Base-by-base conservation (phyloP, 2,329 filamentous ascomycete genomes). In the Ascochyta koolunga region DNA sequence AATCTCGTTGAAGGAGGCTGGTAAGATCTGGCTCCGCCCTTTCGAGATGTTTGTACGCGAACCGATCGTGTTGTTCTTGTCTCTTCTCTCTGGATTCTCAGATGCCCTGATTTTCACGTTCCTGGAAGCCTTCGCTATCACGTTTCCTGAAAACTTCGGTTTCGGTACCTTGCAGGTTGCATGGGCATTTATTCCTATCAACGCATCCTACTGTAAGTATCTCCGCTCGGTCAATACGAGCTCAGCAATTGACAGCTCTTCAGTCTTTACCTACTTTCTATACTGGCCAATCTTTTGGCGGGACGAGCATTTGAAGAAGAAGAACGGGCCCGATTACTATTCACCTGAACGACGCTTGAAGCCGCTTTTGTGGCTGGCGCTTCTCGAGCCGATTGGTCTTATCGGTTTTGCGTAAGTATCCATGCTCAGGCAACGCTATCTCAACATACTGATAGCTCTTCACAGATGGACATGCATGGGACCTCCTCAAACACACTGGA, bases 51-150 rank as follows among this genome's bases (percentile, higher is more conserved):
- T 91, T 65, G 50, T 89, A 24, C 87, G 83, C 1, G 89, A 91
- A 73, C 88, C 89, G 6, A 91, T 91, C 53, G 89, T 91, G 9
- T 76, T 89, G 11, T 84, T 83, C 21, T 78, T 91, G 6, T 91
- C 89, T 2, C 81, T 91, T 0, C 83, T 91, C 2, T 88, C 84
- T 1, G 89, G 89, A 25, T 91, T 91, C 78, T 86, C 84, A 3
- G 89, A 91, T 53, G 87, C 87, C 3, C 81, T 91, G 13, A 90
- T 91, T 73, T 91, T 91, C 77, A 89, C 88, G 74, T 89, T 89
- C 69, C 85, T 91, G 44, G 86, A 90, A 69, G 87, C 84, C 0
- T 91, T 90, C 63, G 75, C 77, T 0, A 78, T 88, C 5, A 87
- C 90, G 1, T 89, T 89, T 64, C 73, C 77, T 5, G 85, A 89